Conservation (phyloP, 306 rosid genomes). For the Mimosa bimucronata region DNA sequence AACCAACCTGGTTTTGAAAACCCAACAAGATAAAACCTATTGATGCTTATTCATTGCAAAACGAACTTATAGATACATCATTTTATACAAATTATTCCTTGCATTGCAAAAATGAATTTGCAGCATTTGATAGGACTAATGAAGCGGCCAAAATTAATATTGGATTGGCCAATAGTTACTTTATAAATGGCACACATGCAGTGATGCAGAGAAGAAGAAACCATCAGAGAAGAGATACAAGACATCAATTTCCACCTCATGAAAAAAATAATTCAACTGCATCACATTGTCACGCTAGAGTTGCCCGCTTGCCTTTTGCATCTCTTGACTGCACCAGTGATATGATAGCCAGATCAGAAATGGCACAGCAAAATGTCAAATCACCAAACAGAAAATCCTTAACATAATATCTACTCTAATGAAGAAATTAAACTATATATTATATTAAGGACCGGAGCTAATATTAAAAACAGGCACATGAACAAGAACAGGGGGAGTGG, state of each 20-base stretch:
- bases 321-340: conserved; percentile 78
- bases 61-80: not conserved
- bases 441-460: too few species aligned
- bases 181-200: not conserved
- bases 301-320: conserved; percentile 90
- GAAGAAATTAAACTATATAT: too few species aligned
- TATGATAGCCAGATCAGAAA: conserved; percentile 10
- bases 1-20: not conserved
- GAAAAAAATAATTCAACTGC: conserved; percentile 20
- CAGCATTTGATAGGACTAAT: not conserved
- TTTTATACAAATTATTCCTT: not conserved
- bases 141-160: not conserved
- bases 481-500: not conserved
- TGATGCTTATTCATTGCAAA: not conserved
- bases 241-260: conserved; percentile 25
- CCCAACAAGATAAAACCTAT: not conserved
- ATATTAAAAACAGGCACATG: not conserved
- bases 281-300: conserved; percentile 66
- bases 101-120: not conserved
- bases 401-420: too few species aligned
- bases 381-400: not conserved
- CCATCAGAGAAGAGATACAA: conserved; percentile 18
- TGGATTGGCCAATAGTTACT: conserved; percentile 1
- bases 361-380: conserved; percentile 14
- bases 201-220: not conserved